These are phyloP conservation scores for Linanthus parryae DNA, from an alignment of 148 eudicot species.

Conservation along the genomic window DNA sequence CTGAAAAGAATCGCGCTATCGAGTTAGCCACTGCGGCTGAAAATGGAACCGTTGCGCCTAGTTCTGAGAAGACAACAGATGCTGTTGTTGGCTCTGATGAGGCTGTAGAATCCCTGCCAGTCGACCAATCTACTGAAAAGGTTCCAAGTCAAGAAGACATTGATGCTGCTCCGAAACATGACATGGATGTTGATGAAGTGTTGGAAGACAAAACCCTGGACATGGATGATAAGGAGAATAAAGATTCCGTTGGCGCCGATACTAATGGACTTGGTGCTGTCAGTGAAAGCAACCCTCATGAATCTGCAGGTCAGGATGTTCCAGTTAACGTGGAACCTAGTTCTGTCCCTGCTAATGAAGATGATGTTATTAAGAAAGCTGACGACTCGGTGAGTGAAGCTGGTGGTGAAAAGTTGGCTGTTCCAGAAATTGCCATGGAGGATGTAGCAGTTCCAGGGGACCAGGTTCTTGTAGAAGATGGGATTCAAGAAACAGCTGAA, in stretches of 20 bases:
- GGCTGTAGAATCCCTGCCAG: slow-evolving; percentile 20
- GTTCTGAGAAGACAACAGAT: slow-evolving; percentile 19
- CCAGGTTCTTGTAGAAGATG: slow-evolving; percentile 6
- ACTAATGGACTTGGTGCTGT: background rate
- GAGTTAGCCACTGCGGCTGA: slow-evolving; percentile 30
- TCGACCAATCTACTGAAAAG: slow-evolving; percentile 17
- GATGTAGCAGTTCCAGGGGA: slow-evolving; percentile 4
- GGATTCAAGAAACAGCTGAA: background rate
- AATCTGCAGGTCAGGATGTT: background rate
- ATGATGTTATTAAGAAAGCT: slow-evolving; percentile 2
- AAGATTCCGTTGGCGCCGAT: slow-evolving; percentile 5
- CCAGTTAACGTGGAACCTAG: background rate
- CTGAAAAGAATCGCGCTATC: slow-evolving; percentile 33
- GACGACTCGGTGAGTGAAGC: slow-evolving; percentile 3
- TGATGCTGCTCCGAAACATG: slow-evolving; percentile 15
- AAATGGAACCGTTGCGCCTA: slow-evolving; percentile 13
- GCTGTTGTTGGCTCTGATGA: slow-evolving; percentile 10
- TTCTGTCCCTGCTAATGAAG: background rate
- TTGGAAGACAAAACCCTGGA: slow-evolving; percentile 9
- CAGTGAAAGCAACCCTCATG: background rate
- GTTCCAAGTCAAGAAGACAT: slow-evolving; percentile 15
- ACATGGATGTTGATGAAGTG: slow-evolving; percentile 16
- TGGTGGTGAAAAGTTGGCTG: slow-evolving; percentile 8
- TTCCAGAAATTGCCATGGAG: slow-evolving; percentile 1
- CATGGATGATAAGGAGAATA: slow-evolving; percentile 2